Percentiles rank a stretch among this genome's conserved stretches.
These are phyloP conservation scores for Talaromyces sp. DNA, from an alignment of 2,329 filamentous ascomycete genomes.

Conservation along the genomic window DNA sequence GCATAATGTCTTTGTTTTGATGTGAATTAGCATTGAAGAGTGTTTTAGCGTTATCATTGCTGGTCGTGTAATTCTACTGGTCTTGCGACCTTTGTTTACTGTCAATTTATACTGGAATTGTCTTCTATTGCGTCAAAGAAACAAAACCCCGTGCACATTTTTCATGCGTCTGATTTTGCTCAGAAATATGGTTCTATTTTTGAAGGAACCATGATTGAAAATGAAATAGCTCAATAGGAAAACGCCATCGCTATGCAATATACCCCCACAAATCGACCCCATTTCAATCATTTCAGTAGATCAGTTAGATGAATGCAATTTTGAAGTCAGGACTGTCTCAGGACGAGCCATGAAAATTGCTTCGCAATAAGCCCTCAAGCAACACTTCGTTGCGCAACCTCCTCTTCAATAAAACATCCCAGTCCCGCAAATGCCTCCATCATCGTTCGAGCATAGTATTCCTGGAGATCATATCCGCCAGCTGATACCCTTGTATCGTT, in stretches of 20 bases:
- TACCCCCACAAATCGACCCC: background rate
- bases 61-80: conserved; percentile 2
- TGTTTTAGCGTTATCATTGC: conserved; percentile 4
- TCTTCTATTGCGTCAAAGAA: background rate
- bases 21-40: conserved; percentile 3
- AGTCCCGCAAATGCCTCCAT: conserved; percentile 89
- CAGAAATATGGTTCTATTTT: too few species aligned
- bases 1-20: conserved; percentile 4
- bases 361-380: conserved; percentile 22
- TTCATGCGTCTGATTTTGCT: too few species aligned
- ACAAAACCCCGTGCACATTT: too few species aligned
- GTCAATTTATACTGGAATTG: background rate
- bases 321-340: conserved; percentile 29
- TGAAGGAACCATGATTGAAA: too few species aligned
- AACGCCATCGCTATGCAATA: conserved; percentile 23
- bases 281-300: background rate
- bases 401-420: conserved; percentile 83
- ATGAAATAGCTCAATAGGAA: background rate
- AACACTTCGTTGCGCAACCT: conserved; percentile 48
- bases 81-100: background rate
- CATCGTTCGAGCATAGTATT: conserved; percentile 79
- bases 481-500: conserved; percentile 68
- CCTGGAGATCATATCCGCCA: conserved; percentile 79
- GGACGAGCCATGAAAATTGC: conserved; percentile 32
- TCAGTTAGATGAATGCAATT: background rate